Conservation (phyloP, 1,284 basidiomycete species). For the Neolentinus lepideus region DNA sequence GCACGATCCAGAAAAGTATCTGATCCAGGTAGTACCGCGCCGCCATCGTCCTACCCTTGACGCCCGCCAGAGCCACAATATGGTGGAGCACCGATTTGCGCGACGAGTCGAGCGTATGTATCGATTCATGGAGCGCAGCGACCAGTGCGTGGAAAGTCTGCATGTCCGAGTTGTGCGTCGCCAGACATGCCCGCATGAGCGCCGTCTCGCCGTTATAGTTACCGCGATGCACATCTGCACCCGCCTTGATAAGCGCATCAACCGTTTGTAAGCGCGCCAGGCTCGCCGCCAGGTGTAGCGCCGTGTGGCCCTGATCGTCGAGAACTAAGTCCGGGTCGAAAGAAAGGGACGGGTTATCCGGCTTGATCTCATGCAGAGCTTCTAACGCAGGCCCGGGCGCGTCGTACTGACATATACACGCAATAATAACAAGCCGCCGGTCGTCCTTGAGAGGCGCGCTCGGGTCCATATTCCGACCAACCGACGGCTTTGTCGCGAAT, state of each 20-base stretch:
- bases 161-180: conserved; percentile 82
- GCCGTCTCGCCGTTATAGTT: conserved; percentile 95
- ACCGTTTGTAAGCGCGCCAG: conserved; percentile 68
- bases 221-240: conserved; percentile 83
- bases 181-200: conserved; percentile 86
- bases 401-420: conserved; percentile 59
- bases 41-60: conserved; percentile 78
- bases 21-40: conserved; percentile 93
- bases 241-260: conserved; percentile 60
- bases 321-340: conserved; percentile 77
- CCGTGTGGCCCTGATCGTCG: conserved; percentile 93
- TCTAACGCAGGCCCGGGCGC: conserved; percentile 58
- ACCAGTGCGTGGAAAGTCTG: conserved; percentile 73
- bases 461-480: conserved; percentile 50
- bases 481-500: conserved; percentile 61
- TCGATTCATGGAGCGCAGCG: conserved; percentile 56
- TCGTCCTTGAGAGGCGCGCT: conserved; percentile 53
- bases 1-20: conserved; percentile 79
- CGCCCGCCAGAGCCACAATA: conserved; percentile 84
- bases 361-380: conserved; percentile 53
- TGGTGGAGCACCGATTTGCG: conserved; percentile 93
- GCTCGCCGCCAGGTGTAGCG: conserved; percentile 90
- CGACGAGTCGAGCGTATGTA: conserved; percentile 89
- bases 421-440: conserved; percentile 51
- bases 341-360: conserved; percentile 31